Evolutionary conservation across 257 asterid genomes (phyloP).

Genomic region (Penstemon davidsonii): DNA sequence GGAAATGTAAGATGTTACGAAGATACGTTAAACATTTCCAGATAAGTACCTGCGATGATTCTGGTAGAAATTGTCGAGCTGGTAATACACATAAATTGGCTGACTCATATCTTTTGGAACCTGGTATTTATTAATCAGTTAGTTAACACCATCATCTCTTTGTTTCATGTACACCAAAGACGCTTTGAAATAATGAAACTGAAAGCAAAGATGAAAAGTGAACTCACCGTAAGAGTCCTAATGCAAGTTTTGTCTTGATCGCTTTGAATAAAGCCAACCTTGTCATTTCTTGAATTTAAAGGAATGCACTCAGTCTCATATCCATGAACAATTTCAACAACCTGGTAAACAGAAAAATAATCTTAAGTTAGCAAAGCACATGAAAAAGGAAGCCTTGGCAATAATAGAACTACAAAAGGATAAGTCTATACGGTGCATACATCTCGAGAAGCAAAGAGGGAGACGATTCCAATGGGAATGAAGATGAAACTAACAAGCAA

Average conservation of each 20-base stretch:
- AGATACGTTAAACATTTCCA: slow-evolving; percentile 1
- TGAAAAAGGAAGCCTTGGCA: slow-evolving; percentile 6
- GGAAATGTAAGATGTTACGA: background rate
- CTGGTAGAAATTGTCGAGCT: slow-evolving; percentile 64
- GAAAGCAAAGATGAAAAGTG: no score
- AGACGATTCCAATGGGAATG: slow-evolving; percentile 86
- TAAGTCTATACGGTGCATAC: slow-evolving; percentile 34
- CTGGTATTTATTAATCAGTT: slow-evolving; percentile 29
- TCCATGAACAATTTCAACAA: slow-evolving; percentile 56
- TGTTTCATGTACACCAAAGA: no score
- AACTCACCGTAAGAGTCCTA: slow-evolving; percentile 46
- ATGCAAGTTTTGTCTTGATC: slow-evolving; percentile 44
- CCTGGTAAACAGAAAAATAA: slow-evolving; percentile 34
- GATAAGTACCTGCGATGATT: slow-evolving; percentile 55
- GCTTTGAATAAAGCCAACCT: slow-evolving; percentile 51
- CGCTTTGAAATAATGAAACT: no score
- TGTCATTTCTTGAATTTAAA: slow-evolving; percentile 31
- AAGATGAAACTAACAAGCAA: slow-evolving; percentile 72
- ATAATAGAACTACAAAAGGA: background rate
- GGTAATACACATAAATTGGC: slow-evolving; percentile 63
- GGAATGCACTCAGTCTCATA: slow-evolving; percentile 62
- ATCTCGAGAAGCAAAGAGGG: slow-evolving; percentile 70
- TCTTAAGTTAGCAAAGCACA: slow-evolving; percentile 26
- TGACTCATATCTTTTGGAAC: slow-evolving; percentile 47
- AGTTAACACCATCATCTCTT: background rate